Percentiles rank a stretch among this genome's conserved stretches.
Conservation (phyloP, 2,329 filamentous ascomycete species). For the Pseudogymnoascus sp. region DNA sequence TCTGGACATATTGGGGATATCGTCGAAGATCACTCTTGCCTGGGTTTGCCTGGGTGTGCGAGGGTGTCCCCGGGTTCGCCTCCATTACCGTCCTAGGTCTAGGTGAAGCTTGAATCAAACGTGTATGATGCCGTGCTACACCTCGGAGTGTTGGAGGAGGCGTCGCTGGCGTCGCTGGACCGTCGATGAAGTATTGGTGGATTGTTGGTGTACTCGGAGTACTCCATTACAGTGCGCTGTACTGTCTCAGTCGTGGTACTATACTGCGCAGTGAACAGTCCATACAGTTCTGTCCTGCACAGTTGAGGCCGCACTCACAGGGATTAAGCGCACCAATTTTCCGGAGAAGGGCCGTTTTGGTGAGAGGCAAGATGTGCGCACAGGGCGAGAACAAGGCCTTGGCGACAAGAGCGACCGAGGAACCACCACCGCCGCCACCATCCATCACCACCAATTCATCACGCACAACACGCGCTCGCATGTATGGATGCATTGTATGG, state of each 20-base stretch:
- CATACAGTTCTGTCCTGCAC: neutral
- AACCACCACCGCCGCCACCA: neutral
- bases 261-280: neutral
- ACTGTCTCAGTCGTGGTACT: neutral
- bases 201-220: neutral
- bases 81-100: neutral
- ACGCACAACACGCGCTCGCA: conserved; percentile 2
- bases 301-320: neutral
- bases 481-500: conserved; percentile 3
- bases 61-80: neutral
- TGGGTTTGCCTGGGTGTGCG: neutral
- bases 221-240: neutral
- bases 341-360: conserved; percentile 10
- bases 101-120: conserved; percentile 10
- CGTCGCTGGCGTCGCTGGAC: neutral
- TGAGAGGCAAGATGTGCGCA: conserved; percentile 1
- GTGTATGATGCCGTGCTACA: neutral
- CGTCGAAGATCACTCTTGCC: neutral
- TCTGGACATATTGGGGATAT: neutral
- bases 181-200: neutral
- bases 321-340: conserved; percentile 8
- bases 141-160: neutral
- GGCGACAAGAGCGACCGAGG: conserved; percentile 2
- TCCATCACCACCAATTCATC: neutral
- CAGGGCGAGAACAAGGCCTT: neutral